Base-by-base conservation (phyloP, 768 basidiomycete genomes). In the Termitomyces sp. region DNA sequence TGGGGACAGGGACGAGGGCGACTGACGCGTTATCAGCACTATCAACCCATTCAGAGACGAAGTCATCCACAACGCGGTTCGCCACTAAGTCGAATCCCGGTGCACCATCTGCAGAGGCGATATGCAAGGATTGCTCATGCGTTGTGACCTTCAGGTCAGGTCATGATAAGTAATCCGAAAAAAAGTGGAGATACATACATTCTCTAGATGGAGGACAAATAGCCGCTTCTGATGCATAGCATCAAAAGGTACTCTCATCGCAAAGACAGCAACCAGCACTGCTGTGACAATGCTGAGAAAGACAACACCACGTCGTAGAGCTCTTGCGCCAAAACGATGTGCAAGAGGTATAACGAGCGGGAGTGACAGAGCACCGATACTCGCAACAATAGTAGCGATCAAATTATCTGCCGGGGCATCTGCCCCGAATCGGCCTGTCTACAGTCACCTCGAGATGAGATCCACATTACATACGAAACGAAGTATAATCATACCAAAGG, bases 351-450 rank as follows among this genome's bases (percentile, higher is more conserved):
- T 58, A 1, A 74, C 65, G 14, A 88, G 77, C 1, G 92, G 88
- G 12, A 87, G 62, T 6, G 78, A 72, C 35, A 87, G 78, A 35
- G 83, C 75, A 4, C 81, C 80, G 3, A 87, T 68, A 32, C 80
- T 65, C 0, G 87, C 73, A 5, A 91, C 81, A 33, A 95, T 82
- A 3, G 85, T 83, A 0, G 92, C 94, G 38, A 98, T 88, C 65
- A 98, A 87, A 66, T 89, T 83, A 61, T 98, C 96, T 1, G 87
- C 86, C 0, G 96, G 95, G 0, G 88, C 92, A 40, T 90, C 87
- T 36, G 77, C 80, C 35, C 92, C 92, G 50, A 89, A 82, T 8
- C 93, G 83, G 22, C 94, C 94, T 0, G 90, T 92, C 88, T 91
- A 62, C 6, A 49, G 46, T 13, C n/a, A 24, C 36, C 16, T n/a